phyloP scores from a whole-genome alignment of 352 stramenopile species.

The Phytophthora colocasiae region DNA sequence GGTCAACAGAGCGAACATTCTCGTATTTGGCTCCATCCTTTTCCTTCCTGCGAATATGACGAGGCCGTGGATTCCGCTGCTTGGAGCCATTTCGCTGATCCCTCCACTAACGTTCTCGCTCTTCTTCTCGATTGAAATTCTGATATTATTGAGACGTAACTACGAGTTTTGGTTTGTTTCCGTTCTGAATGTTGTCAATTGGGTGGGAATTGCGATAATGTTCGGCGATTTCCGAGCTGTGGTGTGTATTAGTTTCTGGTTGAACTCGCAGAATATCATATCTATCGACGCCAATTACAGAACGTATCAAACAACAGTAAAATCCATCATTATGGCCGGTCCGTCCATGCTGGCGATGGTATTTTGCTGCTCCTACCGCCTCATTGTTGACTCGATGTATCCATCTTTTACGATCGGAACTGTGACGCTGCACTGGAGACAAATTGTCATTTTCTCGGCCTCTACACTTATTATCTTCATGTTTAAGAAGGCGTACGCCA shows the following conservation, averaged over 20 bases:
- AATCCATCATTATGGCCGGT: constrained; percentile 32
- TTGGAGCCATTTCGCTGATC: constrained; percentile 13
- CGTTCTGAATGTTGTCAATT: constrained; percentile 36
- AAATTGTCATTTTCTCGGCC: constrained; percentile 35
- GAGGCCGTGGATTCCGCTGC: constrained; percentile 12
- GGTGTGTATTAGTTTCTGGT: constrained; percentile 30
- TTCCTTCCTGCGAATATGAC: constrained; percentile 10
- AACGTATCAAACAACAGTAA: constrained; percentile 26
- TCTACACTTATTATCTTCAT: constrained; percentile 41
- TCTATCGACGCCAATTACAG: constrained; percentile 44
- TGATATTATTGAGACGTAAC: constrained; percentile 17
- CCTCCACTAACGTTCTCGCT: constrained; percentile 16
- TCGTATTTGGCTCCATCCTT: constrained; percentile 25
- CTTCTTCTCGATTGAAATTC: constrained; percentile 36
- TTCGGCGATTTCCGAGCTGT: constrained; percentile 34
- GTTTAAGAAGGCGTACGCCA: constrained; percentile 21
- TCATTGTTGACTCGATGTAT: constrained; percentile 18
- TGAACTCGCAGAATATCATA: constrained; percentile 31
- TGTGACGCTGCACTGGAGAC: constrained; percentile 22
- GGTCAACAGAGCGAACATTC: constrained; percentile 17
- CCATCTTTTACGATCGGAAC: constrained; percentile 10
- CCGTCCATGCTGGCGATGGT: constrained; percentile 36
- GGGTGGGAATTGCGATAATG: constrained; percentile 24
- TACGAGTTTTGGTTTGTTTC: constrained; percentile 50
- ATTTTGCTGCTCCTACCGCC: constrained; percentile 27